Percentiles rank a stretch among this genome's conserved stretches.
These are phyloP conservation scores for Phytopythium aichiense DNA, from an alignment of 352 stramenopile species.

Conservation along the genomic window DNA sequence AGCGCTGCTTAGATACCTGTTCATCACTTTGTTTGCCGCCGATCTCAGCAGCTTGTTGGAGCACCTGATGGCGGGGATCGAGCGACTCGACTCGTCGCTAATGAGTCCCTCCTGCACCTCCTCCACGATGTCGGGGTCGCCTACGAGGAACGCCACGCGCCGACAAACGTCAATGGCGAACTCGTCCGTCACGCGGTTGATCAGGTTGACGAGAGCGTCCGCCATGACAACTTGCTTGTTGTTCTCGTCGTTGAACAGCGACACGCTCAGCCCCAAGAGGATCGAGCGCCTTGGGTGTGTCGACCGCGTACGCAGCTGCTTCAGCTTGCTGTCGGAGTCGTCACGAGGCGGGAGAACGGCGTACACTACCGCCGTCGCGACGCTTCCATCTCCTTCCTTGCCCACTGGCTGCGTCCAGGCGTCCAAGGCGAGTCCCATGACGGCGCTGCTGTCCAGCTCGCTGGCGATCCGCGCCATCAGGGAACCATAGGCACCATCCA, in stretches of 20 bases:
- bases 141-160: conserved; percentile 1
- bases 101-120: not conserved
- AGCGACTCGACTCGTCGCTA: too few relatives aligned
- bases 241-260: not conserved
- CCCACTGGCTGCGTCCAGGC: not conserved
- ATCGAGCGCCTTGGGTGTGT: not conserved
- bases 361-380: not conserved
- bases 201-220: not conserved
- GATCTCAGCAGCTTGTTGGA: not conserved
- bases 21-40: not conserved
- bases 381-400: too few relatives aligned
- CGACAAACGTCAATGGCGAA: not conserved
- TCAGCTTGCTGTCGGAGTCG: not conserved
- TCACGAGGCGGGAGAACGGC: not conserved
- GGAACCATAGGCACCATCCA: not conserved
- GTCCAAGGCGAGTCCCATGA: not conserved
- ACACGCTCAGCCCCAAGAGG: not conserved
- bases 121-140: not conserved
- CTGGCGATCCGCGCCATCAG: not conserved
- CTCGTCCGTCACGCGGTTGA: not conserved
- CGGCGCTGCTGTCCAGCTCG: not conserved
- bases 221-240: not conserved
- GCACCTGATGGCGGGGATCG: not conserved
- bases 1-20: not conserved
- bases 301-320: not conserved